phyloP scores from a whole-genome alignment of 2,329 filamentous ascomycete species.

The Ophiostoma populinum region DNA sequence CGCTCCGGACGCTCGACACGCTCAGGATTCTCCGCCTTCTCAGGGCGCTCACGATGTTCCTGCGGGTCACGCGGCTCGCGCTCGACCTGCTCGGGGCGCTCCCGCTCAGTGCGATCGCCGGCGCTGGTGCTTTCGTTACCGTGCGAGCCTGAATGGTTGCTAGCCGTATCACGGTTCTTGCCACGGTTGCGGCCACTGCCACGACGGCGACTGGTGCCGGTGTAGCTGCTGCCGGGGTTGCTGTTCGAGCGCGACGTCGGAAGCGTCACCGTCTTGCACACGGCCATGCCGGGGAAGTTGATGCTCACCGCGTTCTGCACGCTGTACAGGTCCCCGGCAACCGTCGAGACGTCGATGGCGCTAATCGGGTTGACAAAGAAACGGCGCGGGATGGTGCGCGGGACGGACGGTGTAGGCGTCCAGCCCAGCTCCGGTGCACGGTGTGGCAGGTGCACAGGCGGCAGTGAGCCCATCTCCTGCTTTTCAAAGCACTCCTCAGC shows the following conservation, averaged over 20 bases:
- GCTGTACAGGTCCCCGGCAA: constrained; percentile 25
- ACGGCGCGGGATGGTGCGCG: constrained; percentile 35
- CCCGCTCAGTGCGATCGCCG: no score
- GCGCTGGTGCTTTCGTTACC: constrained; percentile 6
- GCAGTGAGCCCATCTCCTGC: constrained; percentile 64
- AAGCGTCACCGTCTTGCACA: constrained; percentile 21
- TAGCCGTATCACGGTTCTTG: constrained; percentile 7
- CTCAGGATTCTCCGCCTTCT: no score
- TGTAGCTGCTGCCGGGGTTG: constrained; percentile 9
- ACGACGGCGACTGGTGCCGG: neutral
- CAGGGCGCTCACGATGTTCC: no score
- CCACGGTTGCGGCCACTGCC: neutral
- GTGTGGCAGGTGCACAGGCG: constrained; percentile 49
- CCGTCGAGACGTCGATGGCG: constrained; percentile 14
- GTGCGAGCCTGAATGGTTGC: constrained; percentile 8
- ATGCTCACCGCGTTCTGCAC: constrained; percentile 23
- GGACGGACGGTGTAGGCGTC: constrained; percentile 38
- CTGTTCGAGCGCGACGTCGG: constrained; percentile 11
- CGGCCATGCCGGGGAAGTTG: constrained; percentile 27
- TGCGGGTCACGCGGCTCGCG: no score
- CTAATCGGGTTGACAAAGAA: constrained; percentile 29
- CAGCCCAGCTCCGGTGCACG: constrained; percentile 45
- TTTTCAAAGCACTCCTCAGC: constrained; percentile 69
- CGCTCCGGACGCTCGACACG: no score
- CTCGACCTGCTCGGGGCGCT: no score